These are phyloP conservation scores for Coffea eugenioides DNA, from an alignment of 257 asterid genomes.

Conservation along the genomic window DNA sequence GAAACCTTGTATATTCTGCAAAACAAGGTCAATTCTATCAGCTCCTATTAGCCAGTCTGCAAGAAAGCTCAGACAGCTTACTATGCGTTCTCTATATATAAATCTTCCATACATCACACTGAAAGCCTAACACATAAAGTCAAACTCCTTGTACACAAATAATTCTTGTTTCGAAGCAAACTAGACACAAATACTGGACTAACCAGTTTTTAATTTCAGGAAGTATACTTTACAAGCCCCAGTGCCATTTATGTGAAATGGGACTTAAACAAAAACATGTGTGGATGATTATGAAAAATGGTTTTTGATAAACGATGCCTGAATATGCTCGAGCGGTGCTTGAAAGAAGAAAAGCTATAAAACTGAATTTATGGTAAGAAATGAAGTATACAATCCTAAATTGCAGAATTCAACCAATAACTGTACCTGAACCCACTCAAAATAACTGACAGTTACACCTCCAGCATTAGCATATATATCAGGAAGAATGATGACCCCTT, in stretches of 20 bases:
- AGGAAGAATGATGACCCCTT: slow-evolving; percentile 73
- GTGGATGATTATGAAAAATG: neutral
- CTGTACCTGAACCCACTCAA: slow-evolving; percentile 94
- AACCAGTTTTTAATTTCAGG: neutral
- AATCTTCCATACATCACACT: neutral
- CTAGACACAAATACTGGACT: neutral
- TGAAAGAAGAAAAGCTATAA: neutral
- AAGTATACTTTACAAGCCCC: neutral
- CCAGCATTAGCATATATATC: slow-evolving; percentile 90
- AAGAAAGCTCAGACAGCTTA: neutral
- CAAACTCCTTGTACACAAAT: neutral
- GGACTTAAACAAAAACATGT: neutral
- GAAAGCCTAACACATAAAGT: neutral
- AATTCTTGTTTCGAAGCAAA: neutral
- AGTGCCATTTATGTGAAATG: neutral
- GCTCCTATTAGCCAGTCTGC: neutral
- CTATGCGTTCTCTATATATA: neutral
- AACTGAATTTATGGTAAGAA: neutral
- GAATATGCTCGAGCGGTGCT: neutral
- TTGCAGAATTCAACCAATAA: neutral
- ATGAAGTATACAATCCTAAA: neutral
- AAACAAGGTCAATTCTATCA: slow-evolving; percentile 5
- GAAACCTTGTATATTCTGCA: slow-evolving; percentile 86
- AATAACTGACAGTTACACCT: slow-evolving; percentile 92
- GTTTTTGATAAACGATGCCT: neutral